Evolutionary conservation across 1,284 basidiomycete genomes (phyloP), one percentile per base, ranked within the genome.

Genomic region (Sanghuangporus baumii): DNA sequence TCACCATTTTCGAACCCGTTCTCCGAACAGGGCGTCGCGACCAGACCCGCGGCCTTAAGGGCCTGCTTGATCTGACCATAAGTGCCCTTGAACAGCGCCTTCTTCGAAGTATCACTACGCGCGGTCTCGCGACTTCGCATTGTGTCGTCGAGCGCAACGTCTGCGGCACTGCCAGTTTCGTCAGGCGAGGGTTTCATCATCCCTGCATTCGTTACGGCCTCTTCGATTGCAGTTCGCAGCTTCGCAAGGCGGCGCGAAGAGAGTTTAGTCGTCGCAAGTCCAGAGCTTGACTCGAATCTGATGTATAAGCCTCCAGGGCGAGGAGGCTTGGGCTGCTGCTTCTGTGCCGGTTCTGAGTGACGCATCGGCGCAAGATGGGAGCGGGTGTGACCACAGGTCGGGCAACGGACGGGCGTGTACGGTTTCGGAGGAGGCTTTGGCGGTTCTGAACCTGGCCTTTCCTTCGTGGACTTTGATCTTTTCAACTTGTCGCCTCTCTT

Each of bases 21-120:
- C 58, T 72, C 77, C 14, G 70, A 64, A 61, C 76, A 82, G 6
- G 74, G 75, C n/a, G 71, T 73, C 18, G 74, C 72, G 50, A 71
- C 73, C 63, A 81, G 71, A 55, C 80, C 79, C 0, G 78, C 80
- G 12, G 67, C 71, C 55, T 74, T 69, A 46, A 81, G 71, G 12
- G 81, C 80, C 38, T 72, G 66, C 70, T 76, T 75, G 63, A 82
- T 70, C 71, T 81, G 81, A 9, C 80, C 79, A 67, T 80, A 82
- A 37, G 80, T 81, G 41, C 80, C 80, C 40, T 75, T 74, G 68
- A 78, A 82, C 59, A 82, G 68, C 8, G 75, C 69, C 46, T 74
- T 64, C 67, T 67, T 72, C 37, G 67, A 60, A 67, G 68, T 55
- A 67, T 66, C 59, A 23, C 31, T 60, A 3, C 38, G 40, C 51